These are phyloP conservation scores for Euphorbia tirucalli DNA, from an alignment of 345 rosid genomes.

Conservation along the genomic window DNA sequence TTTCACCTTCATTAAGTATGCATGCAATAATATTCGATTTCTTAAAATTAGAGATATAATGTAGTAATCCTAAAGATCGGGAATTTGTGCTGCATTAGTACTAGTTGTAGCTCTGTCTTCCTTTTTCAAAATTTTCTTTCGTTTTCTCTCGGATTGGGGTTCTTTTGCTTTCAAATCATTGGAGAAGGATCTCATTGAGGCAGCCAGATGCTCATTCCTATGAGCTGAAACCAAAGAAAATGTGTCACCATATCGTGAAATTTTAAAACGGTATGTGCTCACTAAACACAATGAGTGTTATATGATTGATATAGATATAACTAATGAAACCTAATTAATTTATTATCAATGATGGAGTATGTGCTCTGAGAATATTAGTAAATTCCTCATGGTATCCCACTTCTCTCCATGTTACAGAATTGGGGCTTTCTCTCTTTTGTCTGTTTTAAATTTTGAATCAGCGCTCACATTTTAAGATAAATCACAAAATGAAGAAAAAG, in stretches of 20 bases:
- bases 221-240: constrained; percentile 56
- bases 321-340: too few species aligned
- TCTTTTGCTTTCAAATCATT: constrained; percentile 67
- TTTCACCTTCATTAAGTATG: background rate
- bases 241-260: background rate
- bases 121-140: constrained; percentile 54
- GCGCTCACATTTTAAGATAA: background rate
- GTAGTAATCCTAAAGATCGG: background rate
- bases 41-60: background rate
- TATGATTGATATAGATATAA: too few species aligned
- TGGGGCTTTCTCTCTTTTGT: background rate
- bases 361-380: background rate
- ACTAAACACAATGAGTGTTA: background rate
- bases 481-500: background rate
- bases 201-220: constrained; percentile 65
- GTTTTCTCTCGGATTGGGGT: constrained; percentile 67
- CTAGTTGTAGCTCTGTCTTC: constrained; percentile 36
- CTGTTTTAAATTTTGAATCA: background rate
- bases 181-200: constrained; percentile 56
- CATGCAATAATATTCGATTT: background rate
- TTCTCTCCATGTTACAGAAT: background rate
- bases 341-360: background rate
- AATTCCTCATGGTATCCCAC: too few species aligned
- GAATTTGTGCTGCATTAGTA: constrained; percentile 14
- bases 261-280: background rate